phyloP scores from a whole-genome alignment of 2,329 filamentous ascomycete species.

The Colletotrichum incanum region DNA sequence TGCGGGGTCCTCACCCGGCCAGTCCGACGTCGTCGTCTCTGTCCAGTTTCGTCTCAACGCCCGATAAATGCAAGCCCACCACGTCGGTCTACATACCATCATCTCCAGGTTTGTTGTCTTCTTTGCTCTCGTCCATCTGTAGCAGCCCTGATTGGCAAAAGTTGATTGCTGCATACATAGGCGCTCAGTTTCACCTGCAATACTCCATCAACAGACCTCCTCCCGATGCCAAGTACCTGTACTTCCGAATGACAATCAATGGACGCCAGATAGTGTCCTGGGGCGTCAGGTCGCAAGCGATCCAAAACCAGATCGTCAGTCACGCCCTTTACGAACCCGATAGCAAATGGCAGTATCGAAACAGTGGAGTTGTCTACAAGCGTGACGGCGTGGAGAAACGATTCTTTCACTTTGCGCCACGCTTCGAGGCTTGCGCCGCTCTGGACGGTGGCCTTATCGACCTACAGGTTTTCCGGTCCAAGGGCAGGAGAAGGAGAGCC shows the following conservation, averaged over 20 bases:
- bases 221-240: slow-evolving; percentile 58
- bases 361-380: slow-evolving; percentile 53
- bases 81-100: slow-evolving; percentile 73
- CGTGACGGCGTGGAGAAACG: slow-evolving; percentile 63
- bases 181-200: slow-evolving; percentile 67
- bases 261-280: slow-evolving; percentile 67
- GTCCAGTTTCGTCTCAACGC: slow-evolving; percentile 45
- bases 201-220: slow-evolving; percentile 60
- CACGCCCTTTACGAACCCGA: slow-evolving; percentile 66
- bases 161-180: slow-evolving; percentile 51
- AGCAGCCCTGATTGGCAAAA: not conserved
- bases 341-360: slow-evolving; percentile 57
- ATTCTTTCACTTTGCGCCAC: slow-evolving; percentile 65
- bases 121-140: not conserved
- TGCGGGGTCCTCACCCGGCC: slow-evolving; percentile 45
- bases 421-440: slow-evolving; percentile 57
- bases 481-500: slow-evolving; percentile 60
- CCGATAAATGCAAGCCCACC: slow-evolving; percentile 56
- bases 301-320: slow-evolving; percentile 58
- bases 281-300: slow-evolving; percentile 61
- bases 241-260: slow-evolving; percentile 72
- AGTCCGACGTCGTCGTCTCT: slow-evolving; percentile 2
- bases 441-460: slow-evolving; percentile 72
- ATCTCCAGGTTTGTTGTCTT: slow-evolving; percentile 59
- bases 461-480: slow-evolving; percentile 68